phyloP scores from a whole-genome alignment of 2,329 filamentous ascomycete genomes.

The Aspergillus alliaceus region DNA sequence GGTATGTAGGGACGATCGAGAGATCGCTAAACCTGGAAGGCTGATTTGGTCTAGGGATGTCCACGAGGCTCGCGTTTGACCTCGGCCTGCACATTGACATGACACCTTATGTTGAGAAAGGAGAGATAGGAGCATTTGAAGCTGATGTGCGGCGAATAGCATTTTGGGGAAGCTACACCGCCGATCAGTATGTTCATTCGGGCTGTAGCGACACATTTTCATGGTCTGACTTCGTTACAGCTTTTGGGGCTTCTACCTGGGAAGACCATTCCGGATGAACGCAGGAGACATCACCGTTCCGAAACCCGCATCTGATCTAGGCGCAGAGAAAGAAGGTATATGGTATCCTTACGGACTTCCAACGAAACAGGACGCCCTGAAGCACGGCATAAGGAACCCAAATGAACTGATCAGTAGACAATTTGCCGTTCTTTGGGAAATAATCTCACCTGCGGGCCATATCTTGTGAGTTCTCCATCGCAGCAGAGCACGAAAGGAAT shows the following conservation, averaged over 20 bases:
- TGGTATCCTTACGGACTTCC: conserved; percentile 34
- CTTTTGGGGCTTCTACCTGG: conserved; percentile 46
- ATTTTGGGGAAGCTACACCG: conserved; percentile 47
- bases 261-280: conserved; percentile 44
- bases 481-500: not conserved
- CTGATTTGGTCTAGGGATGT: conserved; percentile 36
- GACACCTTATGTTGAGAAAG: conserved; percentile 40
- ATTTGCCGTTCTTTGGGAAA: conserved; percentile 45
- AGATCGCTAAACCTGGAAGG: not conserved
- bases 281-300: conserved; percentile 42
- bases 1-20: conserved; percentile 27
- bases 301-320: conserved; percentile 34
- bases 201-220: accelerated
- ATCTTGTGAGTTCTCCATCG: conserved; percentile 32
- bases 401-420: conserved; percentile 38
- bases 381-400: conserved; percentile 25
- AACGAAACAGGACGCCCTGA: not conserved
- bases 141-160: conserved; percentile 40
- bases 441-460: conserved; percentile 44
- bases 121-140: conserved; percentile 40
- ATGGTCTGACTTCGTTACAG: conserved; percentile 18
- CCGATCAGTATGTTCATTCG: conserved; percentile 36
- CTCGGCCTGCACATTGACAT: conserved; percentile 46
- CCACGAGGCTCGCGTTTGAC: conserved; percentile 47
- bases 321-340: conserved; percentile 25